Evolutionary conservation across 805 yeast genomes (phyloP), one percentile per base, ranked within the genome.

Genomic region (Teunomyces tritomae): DNA sequence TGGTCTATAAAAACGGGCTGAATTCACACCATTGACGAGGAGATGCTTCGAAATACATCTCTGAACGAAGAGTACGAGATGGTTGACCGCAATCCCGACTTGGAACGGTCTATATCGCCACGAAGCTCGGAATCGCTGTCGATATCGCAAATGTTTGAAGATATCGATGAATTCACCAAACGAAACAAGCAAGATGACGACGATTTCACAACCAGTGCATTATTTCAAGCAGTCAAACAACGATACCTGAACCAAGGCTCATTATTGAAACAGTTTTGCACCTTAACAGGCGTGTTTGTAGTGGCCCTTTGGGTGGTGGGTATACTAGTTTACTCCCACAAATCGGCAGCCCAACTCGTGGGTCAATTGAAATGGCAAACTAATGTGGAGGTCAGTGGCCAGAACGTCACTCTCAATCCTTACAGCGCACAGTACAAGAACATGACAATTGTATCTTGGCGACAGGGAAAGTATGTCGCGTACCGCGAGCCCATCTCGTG

Each of bases 371-470:
- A 63, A 1, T 48, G 56, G 53, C 49, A 53, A 3, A 59, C 69
- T 3, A 56, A 53, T 44, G 52, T 62, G 4, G 55, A 54, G 17
- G 49, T 63, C 27, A 56, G 58, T 34, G 65, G 64, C 26, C 52
- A 57, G 29, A 70, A 70, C 47, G 51, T 67, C n/a, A 61, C 70
- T 0, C 54, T 73, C 28, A 65, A 65, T 40, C 42, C 49, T 3
- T 73, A 68, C 48, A 53, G 53, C 43, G 61, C 68, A 0, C 48
- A 54, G 8, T 51, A 53, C 36, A 45, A 54, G 11, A 72, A 70
- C 46, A 45, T 71, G 7, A 57, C 74, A 0, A 49, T 73, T 54
- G 58, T 53, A 4, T 39, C 43, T 7, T 53, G 53, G 46, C 45
- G 67, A 30, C 54, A 54, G 29, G 74, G 71, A 1, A 28, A 30